Evolutionary conservation across 139 green algal species (phyloP).

Genomic region (Micractinium conductrix): DNA sequence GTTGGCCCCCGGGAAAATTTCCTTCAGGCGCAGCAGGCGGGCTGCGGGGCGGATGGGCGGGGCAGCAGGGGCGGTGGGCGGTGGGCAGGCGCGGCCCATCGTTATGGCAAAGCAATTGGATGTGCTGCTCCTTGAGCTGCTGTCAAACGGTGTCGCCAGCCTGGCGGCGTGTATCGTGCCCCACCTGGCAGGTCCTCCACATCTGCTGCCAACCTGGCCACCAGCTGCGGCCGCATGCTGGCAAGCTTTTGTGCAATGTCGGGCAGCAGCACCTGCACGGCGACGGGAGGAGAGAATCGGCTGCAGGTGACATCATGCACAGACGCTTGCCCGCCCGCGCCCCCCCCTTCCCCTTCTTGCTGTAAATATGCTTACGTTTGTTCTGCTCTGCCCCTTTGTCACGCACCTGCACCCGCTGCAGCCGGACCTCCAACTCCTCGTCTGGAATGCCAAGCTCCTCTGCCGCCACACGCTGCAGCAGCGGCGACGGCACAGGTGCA

Average conservation of each 20-base stretch:
- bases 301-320: no score
- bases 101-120: no score
- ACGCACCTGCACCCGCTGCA: constrained; percentile 53
- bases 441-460: constrained; percentile 66
- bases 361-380: no score
- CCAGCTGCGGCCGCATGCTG: constrained; percentile 53
- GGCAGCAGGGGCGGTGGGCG: neutral
- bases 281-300: neutral
- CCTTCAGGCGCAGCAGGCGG: constrained; percentile 66
- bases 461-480: constrained; percentile 58
- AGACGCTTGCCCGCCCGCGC: no score
- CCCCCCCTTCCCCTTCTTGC: no score
- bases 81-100: no score
- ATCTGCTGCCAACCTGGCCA: constrained; percentile 48
- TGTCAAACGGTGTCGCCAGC: no score
- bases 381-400: no score
- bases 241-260: constrained; percentile 45
- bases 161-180: no score
- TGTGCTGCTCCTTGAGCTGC: no score
- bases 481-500: no score
- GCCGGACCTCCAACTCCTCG: constrained; percentile 59
- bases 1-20: constrained; percentile 71
- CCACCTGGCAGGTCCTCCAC: constrained; percentile 11
- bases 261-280: constrained; percentile 54
- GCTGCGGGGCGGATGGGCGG: neutral